Conservation (phyloP, 768 basidiomycete species). For the Trametes villosa region DNA sequence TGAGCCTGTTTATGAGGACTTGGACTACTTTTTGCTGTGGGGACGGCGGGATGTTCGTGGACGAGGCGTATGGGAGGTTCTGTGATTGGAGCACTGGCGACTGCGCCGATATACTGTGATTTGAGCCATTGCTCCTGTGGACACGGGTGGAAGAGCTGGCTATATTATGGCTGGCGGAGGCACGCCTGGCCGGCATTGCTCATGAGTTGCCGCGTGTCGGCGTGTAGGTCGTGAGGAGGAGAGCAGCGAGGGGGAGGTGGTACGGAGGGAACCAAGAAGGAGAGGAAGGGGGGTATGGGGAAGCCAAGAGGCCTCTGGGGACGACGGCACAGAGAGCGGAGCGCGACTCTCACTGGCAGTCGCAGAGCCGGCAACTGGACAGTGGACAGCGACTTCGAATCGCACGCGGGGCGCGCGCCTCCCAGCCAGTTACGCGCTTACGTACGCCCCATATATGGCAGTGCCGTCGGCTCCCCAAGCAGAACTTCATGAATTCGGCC, state of each 20-base stretch:
- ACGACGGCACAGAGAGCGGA: slow-evolving; percentile 5
- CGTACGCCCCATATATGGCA: slow-evolving; percentile 14
- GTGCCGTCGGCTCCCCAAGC: not conserved
- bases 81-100: slow-evolving; percentile 20
- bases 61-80: slow-evolving; percentile 38
- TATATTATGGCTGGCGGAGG: slow-evolving; percentile 55
- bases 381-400: slow-evolving; percentile 13
- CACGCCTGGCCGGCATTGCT: slow-evolving; percentile 58
- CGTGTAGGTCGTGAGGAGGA: not conserved
- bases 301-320: slow-evolving; percentile 10
- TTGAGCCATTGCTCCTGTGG: slow-evolving; percentile 67
- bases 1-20: slow-evolving; percentile 78
- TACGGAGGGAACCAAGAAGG: slow-evolving; percentile 6
- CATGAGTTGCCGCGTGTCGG: slow-evolving; percentile 29
- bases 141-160: slow-evolving; percentile 48
- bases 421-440: slow-evolving; percentile 7
- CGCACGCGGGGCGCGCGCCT: slow-evolving; percentile 12
- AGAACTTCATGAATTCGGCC: no score
- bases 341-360: slow-evolving; percentile 1
- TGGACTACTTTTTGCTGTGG: slow-evolving; percentile 85
- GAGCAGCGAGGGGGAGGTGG: not conserved
- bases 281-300: slow-evolving; percentile 4
- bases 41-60: slow-evolving; percentile 39
- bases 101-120: slow-evolving; percentile 32
- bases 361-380: not conserved